Conservation (phyloP, 768 basidiomycete species). For the Galerina sulciceps region DNA sequence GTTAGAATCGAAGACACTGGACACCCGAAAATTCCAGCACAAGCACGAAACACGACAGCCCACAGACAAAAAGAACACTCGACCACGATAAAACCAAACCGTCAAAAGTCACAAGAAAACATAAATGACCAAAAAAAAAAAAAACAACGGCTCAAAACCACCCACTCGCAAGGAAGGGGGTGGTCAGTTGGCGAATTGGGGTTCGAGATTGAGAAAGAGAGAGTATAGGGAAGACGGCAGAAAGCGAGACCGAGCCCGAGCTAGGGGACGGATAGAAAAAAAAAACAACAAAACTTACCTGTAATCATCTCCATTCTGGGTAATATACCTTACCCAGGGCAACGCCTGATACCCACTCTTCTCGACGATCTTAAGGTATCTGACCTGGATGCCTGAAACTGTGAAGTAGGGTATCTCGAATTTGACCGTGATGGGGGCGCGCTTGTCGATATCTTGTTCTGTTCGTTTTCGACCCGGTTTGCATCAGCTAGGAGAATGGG, state of each 20-base stretch:
- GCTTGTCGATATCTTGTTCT: constrained; percentile 84
- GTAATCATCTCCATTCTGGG: constrained; percentile 90
- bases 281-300: constrained; percentile 49
- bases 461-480: too few relatives aligned
- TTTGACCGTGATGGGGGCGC: constrained; percentile 94
- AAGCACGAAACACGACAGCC: too few relatives aligned
- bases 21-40: too few relatives aligned
- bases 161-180: background rate
- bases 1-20: too few relatives aligned
- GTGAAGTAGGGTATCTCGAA: constrained; percentile 99
- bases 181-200: too few relatives aligned
- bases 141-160: background rate
- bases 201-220: background rate
- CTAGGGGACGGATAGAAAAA: background rate
- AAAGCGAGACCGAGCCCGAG: background rate
- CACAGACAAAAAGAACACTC: too few relatives aligned
- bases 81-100: too few relatives aligned
- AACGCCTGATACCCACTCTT: constrained; percentile 97
- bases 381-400: constrained; percentile 95
- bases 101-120: background rate
- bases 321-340: constrained; percentile 96
- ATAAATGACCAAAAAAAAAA: background rate
- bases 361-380: constrained; percentile 98
- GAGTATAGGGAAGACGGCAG: background rate
- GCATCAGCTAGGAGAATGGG: background rate